Base-by-base conservation (phyloP, 148 eudicot species). In the Fagopyrum tataricum region DNA sequence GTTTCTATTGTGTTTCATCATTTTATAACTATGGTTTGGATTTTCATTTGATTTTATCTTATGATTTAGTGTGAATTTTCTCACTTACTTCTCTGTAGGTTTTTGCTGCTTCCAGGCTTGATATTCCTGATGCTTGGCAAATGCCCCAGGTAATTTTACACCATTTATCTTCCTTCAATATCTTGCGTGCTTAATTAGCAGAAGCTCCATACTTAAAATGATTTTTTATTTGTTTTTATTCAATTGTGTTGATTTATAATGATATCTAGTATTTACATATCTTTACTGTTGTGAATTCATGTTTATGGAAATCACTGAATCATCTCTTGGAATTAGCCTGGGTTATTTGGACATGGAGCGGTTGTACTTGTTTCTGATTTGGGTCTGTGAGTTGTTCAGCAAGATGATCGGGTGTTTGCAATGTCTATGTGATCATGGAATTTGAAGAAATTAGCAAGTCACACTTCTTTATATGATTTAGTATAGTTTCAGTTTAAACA, bases 41-140 rank as follows among this genome's bases (percentile, higher is more conserved):
- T 31, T 31, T 31, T n/a, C 6, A 11, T n/a, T 42, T 21, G 44
- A 41, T 71, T 31, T 31, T 31, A 31, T 31, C 37, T 31, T 2
- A 31, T 31, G 37, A 31, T 31, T 0, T 31, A 31, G 37, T 31
- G 37, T 31, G 37, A 31, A 31, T 31, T 31, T 31, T 31, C n/a
- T 31, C 37, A 31, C 37, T 31, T 31, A 41, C 26, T 55, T 18
- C 67, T 62, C 5, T 72, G 72, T 75, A 91, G 98, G 80, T 91
- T 80, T 94, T 91, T 78, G 83, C 90, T 72, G 98, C 98, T 40
- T 89, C 98, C 39, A 87, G 98, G 82, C 94, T 91, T 51, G 98
- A 91, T 80, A 78, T 91, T 44, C 97, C 97, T 12, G 91, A 85
- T 67, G 17, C 93, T 67, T 94, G 97, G 98, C 98, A 94, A 76